phyloP scores from a whole-genome alignment of 2,329 filamentous ascomycete genomes.

The Trichophyton equinum region DNA sequence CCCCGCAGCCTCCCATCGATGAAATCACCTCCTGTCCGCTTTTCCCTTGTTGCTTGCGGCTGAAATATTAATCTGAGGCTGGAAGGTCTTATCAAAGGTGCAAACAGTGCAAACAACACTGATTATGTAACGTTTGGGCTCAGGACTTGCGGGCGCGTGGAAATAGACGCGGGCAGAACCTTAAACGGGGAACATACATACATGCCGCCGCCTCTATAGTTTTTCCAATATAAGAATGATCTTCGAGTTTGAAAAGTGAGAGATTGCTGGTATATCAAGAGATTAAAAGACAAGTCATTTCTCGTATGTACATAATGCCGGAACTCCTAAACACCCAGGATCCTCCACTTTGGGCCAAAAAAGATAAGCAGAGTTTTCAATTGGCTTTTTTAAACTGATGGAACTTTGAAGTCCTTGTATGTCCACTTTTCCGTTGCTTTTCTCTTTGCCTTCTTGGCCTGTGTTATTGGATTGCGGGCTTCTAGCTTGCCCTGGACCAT shows the following conservation, averaged over 20 bases:
- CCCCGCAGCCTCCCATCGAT: not conserved
- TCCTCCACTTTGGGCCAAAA: not conserved
- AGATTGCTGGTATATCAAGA: not conserved
- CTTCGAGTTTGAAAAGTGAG: too few relatives aligned
- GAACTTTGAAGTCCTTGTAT: constrained; percentile 78
- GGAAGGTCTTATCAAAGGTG: not conserved
- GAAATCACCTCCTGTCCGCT: not conserved
- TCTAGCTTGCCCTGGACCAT: constrained; percentile 84
- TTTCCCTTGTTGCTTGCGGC: not conserved
- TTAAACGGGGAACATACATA: not conserved
- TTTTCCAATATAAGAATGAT: too few relatives aligned
- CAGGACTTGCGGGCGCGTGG: not conserved
- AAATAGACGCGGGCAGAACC: not conserved
- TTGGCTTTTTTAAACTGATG: not conserved
- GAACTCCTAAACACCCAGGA: not conserved
- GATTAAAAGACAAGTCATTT: not conserved
- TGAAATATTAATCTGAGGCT: not conserved
- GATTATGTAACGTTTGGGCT: not conserved
- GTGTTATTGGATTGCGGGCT: constrained; percentile 61
- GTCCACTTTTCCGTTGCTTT: constrained; percentile 92
- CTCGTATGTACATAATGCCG: not conserved
- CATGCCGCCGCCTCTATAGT: too few relatives aligned
- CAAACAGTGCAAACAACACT: not conserved
- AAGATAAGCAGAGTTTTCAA: not conserved
- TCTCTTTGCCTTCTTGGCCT: constrained; percentile 68